phyloP scores from a whole-genome alignment of 768 basidiomycete species.

The Podaxis sp. region DNA sequence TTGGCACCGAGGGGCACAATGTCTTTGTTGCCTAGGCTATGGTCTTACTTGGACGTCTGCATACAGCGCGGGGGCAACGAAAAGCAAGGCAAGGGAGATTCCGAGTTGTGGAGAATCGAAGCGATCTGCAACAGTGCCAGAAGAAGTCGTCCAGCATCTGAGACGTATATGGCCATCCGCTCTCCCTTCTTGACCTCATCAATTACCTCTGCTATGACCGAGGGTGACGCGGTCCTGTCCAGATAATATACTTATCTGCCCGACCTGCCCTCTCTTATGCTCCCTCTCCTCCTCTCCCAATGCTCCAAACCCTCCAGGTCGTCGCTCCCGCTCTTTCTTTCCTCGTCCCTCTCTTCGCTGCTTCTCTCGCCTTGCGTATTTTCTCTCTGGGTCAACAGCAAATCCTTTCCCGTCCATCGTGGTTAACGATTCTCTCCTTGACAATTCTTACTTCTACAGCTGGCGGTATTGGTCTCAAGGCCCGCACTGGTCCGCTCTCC shows the following conservation, averaged over 20 bases:
- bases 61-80: neutral
- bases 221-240: neutral
- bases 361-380: conserved; percentile 2
- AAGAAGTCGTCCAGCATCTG: neutral
- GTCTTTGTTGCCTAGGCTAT: too few species aligned
- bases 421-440: conserved; percentile 33
- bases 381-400: neutral
- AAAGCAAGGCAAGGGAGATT: neutral
- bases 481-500: neutral
- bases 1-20: too few species aligned
- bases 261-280: neutral
- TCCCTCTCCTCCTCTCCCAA: conserved; percentile 1
- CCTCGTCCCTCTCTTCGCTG: conserved; percentile 2
- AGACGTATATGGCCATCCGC: neutral
- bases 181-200: neutral
- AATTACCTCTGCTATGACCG: neutral
- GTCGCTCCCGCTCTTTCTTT: conserved; percentile 6
- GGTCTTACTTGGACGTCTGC: too few species aligned
- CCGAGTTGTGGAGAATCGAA: neutral
- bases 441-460: conserved; percentile 47
- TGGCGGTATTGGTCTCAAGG: conserved; percentile 3
- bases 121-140: neutral
- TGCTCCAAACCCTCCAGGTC: neutral
- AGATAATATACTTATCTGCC: neutral
- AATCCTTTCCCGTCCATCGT: neutral